phyloP scores from a whole-genome alignment of 164 flowering plant genomes.

The Magnolia sinica region DNA sequence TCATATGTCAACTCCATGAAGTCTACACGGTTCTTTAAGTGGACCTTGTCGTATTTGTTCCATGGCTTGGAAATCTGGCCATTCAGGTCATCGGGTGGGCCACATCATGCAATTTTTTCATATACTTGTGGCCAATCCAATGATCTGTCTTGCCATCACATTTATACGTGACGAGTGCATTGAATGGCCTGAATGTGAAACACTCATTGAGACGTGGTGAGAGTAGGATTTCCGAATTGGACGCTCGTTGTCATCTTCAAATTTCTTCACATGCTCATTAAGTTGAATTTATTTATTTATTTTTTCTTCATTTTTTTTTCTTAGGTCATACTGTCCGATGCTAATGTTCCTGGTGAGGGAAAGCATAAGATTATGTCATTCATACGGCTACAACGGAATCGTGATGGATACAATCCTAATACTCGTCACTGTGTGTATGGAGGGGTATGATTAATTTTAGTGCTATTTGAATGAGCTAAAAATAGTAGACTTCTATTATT shows the following conservation, averaged over 20 bases:
- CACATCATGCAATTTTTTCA: too few relatives aligned
- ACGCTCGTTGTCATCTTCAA: too few relatives aligned
- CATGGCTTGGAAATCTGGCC: too few relatives aligned
- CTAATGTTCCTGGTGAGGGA: conserved; percentile 61
- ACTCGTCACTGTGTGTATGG: conserved; percentile 54
- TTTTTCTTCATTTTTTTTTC: neutral
- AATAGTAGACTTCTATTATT: too few relatives aligned
- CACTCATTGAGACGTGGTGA: neutral
- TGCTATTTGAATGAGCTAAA: neutral
- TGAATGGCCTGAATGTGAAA: neutral
- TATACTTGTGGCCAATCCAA: neutral
- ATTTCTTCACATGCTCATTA: neutral
- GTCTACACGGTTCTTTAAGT: too few relatives aligned
- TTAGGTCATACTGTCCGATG: conserved; percentile 52
- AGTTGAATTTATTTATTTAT: neutral
- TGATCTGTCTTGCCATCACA: neutral
- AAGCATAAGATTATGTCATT: conserved; percentile 54
- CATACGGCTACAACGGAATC: conserved; percentile 37
- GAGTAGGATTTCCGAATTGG: neutral
- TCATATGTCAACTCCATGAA: too few relatives aligned
- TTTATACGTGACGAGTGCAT: neutral
- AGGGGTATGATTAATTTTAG: conserved; percentile 26
- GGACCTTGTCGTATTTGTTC: too few relatives aligned
- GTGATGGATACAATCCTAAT: conserved; percentile 37
- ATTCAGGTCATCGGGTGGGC: too few relatives aligned